These are phyloP conservation scores for Penicillium janthinellum DNA, from an alignment of 2,329 filamentous ascomycete species.

Conservation along the genomic window DNA sequence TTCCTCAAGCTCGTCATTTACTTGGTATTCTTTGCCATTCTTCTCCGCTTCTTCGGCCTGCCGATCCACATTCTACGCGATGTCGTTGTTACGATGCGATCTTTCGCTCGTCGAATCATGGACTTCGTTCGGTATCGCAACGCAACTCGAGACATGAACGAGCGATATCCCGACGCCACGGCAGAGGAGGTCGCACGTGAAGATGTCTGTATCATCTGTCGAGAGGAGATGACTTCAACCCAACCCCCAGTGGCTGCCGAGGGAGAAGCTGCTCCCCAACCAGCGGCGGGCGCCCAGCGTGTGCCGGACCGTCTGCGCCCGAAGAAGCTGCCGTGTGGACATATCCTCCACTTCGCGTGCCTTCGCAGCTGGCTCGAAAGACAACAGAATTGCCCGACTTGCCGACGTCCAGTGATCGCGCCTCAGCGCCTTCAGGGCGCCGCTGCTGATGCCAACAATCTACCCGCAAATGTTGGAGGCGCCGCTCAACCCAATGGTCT, in stretches of 20 bases:
- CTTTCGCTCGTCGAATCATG: constrained; percentile 85
- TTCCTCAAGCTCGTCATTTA: constrained; percentile 91
- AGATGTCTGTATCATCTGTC: constrained; percentile 95
- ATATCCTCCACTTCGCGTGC: constrained; percentile 92
- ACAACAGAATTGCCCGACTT: constrained; percentile 96
- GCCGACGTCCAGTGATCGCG: constrained; percentile 76
- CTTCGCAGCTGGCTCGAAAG: constrained; percentile 96
- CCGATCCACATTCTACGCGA: constrained; percentile 97
- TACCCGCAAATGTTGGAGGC: constrained; percentile 26
- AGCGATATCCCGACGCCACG: constrained; percentile 84
- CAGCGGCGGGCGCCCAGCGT: constrained; percentile 27
- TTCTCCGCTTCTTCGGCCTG: constrained; percentile 90
- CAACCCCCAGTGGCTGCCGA: constrained; percentile 51
- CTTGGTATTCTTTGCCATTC: constrained; percentile 86
- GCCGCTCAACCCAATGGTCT: constrained; percentile 34
- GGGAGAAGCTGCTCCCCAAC: constrained; percentile 32
- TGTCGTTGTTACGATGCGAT: constrained; percentile 88
- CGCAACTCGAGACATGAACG: constrained; percentile 91
- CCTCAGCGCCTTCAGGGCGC: constrained; percentile 36
- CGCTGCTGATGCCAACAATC: constrained; percentile 32
- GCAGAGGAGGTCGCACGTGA: constrained; percentile 80
- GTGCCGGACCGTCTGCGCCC: constrained; percentile 81
- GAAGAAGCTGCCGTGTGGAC: constrained; percentile 95
- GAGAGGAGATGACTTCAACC: constrained; percentile 93
- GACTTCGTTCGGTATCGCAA: constrained; percentile 88